These are phyloP conservation scores for Melampsora abietis-canadensis DNA, from an alignment of 1,284 basidiomycete genomes.

Conservation along the genomic window DNA sequence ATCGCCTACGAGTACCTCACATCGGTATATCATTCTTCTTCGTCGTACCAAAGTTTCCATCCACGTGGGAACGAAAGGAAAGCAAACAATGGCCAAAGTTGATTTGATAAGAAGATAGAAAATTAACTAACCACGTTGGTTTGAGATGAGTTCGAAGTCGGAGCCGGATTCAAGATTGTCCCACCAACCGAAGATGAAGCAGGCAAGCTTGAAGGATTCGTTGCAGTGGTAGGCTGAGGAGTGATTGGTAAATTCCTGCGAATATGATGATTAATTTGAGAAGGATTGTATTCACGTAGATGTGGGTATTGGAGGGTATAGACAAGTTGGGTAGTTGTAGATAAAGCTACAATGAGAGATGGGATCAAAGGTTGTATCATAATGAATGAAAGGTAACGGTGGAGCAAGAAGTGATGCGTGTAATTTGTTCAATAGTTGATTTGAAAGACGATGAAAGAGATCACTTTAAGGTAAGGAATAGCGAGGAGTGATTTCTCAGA, in stretches of 20 bases:
- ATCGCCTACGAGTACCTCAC: too few relatives aligned
- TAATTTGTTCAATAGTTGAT: too few relatives aligned
- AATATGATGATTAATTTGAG: background rate
- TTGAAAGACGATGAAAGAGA: too few relatives aligned
- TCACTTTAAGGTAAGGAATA: too few relatives aligned
- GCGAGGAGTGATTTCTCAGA: too few relatives aligned
- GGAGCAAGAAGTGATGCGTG: too few relatives aligned
- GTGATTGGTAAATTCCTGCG: background rate
- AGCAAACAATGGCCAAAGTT: background rate
- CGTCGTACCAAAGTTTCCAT: too few relatives aligned
- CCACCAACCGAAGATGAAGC: background rate
- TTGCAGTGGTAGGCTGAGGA: background rate
- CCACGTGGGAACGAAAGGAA: too few relatives aligned
- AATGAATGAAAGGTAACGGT: background rate
- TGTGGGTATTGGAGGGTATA: background rate
- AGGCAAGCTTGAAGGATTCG: background rate
- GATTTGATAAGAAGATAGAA: background rate
- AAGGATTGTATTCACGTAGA: background rate
- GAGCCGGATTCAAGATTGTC: too few relatives aligned
- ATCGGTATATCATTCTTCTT: too few relatives aligned
- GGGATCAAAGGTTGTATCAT: slow-evolving; percentile 1
- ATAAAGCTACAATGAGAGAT: background rate
- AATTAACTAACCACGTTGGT: background rate
- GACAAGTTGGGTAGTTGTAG: background rate
- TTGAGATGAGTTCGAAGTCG: background rate